Conservation (phyloP, 768 basidiomycete species). For the Lactarius hatsudake region DNA sequence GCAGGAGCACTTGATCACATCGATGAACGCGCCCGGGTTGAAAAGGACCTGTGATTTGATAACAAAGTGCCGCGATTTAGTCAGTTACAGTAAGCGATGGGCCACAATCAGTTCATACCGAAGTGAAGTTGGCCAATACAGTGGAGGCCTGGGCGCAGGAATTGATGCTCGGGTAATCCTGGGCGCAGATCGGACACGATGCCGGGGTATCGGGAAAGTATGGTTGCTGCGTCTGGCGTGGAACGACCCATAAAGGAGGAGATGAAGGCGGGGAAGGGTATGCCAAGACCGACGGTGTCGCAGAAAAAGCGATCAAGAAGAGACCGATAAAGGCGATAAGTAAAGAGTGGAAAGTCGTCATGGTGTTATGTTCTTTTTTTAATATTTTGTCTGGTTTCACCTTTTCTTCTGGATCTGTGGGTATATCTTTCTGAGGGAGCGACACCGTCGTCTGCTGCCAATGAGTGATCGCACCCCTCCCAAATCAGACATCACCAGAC, state of each 20-base stretch:
- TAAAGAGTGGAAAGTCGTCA: constrained; percentile 9
- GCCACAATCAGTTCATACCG: constrained; percentile 36
- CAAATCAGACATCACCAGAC: not conserved
- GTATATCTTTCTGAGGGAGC: not conserved
- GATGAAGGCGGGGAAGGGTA: not conserved
- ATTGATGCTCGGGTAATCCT: constrained; percentile 51
- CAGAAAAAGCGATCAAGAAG: not conserved
- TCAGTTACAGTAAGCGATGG: not conserved
- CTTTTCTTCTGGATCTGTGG: not conserved
- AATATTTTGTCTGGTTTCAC: not conserved
- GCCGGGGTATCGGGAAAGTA: constrained; percentile 51
- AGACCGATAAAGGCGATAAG: constrained; percentile 7
- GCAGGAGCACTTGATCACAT: constrained; percentile 63
- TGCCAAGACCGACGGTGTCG: constrained; percentile 10
- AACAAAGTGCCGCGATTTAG: not conserved
- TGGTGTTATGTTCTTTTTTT: not conserved
- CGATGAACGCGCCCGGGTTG: constrained; percentile 61
- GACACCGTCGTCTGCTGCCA: constrained; percentile 1
- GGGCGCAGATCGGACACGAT: constrained; percentile 58
- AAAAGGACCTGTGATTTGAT: constrained; percentile 49
- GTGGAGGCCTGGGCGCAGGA: constrained; percentile 58
- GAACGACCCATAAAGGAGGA: not conserved
- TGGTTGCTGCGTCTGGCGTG: constrained; percentile 33
- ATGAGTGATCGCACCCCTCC: not conserved
- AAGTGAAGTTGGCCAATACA: constrained; percentile 52